phyloP scores from a whole-genome alignment of 495 filamentous ascomycete genomes.

The Talaromyces trachyspermus region DNA sequence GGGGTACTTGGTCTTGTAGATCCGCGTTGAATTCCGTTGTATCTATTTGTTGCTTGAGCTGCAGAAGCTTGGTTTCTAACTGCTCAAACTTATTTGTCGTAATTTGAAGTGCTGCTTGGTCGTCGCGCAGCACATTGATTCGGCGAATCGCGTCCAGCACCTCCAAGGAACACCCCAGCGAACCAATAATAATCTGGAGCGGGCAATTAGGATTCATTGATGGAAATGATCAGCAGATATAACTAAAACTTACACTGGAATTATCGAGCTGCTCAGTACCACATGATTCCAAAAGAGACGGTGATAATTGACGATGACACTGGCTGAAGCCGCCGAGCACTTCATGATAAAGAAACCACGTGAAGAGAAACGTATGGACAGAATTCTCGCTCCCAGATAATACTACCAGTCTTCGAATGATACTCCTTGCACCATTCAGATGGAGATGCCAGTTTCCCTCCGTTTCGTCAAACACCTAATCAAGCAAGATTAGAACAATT shows the following conservation, averaged over 20 bases:
- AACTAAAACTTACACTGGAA: too few relatives aligned
- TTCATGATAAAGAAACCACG: constrained; percentile 6
- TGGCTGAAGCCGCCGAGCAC: constrained; percentile 3
- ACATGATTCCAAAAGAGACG: not conserved
- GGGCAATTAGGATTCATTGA: not conserved
- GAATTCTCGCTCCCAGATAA: not conserved
- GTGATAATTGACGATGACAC: not conserved
- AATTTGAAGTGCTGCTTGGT: not conserved
- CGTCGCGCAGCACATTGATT: not conserved
- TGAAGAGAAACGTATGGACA: not conserved
- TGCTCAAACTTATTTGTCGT: not conserved
- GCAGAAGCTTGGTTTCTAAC: not conserved
- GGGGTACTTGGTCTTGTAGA: not conserved
- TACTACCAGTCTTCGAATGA: not conserved
- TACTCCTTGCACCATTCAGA: constrained; percentile 1
- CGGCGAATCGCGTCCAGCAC: not conserved
- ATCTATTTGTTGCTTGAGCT: not conserved
- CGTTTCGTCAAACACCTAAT: constrained; percentile 6
- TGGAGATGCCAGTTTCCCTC: constrained; percentile 5
- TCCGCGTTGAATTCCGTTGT: not conserved
- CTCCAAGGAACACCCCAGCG: constrained; percentile 2
- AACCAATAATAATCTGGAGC: not conserved
- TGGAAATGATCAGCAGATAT: too few relatives aligned
- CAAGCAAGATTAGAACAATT: not conserved
- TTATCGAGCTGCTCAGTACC: not conserved